These are phyloP conservation scores for Filobasidium floriforme DNA, from an alignment of 768 basidiomycete genomes.

Conservation along the genomic window DNA sequence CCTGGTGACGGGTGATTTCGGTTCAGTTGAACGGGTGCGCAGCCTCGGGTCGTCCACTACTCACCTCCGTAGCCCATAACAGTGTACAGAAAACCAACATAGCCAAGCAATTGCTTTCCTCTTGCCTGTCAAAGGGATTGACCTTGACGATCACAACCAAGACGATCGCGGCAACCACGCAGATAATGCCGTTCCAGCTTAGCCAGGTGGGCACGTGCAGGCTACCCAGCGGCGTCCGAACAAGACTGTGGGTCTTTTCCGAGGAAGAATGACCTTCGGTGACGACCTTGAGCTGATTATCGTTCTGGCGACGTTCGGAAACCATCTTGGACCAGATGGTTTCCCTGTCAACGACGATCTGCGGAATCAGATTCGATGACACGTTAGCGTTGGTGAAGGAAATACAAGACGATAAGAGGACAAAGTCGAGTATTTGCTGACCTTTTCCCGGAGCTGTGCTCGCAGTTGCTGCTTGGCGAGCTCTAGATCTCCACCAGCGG, in stretches of 20 bases:
- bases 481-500: conserved; percentile 61
- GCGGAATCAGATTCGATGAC: conserved; percentile 14
- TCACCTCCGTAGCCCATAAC: conserved; percentile 91
- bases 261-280: conserved; percentile 46
- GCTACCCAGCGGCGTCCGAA: conserved; percentile 61
- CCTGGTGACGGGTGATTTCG: conserved; percentile 52
- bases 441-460: conserved; percentile 76
- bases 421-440: conserved; percentile 15
- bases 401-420: too few relatives aligned
- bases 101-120: conserved; percentile 84
- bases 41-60: conserved; percentile 26
- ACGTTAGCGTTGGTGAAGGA: conserved; percentile 13
- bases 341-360: conserved; percentile 90
- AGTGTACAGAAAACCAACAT: conserved; percentile 82
- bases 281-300: conserved; percentile 40
- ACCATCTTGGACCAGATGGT: conserved; percentile 70
- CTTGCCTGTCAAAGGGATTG: conserved; percentile 54
- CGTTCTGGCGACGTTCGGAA: conserved; percentile 63
- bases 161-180: conserved; percentile 54
- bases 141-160: conserved; percentile 60
- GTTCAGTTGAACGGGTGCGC: too few relatives aligned
- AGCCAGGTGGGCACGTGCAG: conserved; percentile 52
- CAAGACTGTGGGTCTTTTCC: conserved; percentile 48
- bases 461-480: conserved; percentile 73
- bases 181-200: conserved; percentile 57